A percentile compares a stretch with the other conserved stretches of the same genome.
Evolutionary conservation across 768 basidiomycete genomes (phyloP).

Genomic region (Serendipita indica): DNA sequence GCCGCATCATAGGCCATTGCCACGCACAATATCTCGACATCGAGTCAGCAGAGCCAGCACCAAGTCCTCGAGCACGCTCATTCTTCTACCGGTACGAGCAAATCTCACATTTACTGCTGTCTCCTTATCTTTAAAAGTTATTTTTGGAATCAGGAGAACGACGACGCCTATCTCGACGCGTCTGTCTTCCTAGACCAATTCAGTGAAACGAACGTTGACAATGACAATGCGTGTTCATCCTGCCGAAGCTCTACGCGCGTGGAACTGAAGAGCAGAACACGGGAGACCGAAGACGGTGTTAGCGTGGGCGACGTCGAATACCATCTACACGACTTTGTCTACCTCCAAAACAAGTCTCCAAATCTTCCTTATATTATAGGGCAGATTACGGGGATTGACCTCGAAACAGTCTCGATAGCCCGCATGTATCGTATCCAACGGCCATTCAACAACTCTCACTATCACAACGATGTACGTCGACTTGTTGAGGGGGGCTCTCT

Average conservation of each 20-base stretch:
- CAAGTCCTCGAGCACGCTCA: background rate
- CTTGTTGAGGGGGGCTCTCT: background rate
- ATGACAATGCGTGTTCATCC: background rate
- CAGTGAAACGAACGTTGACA: background rate
- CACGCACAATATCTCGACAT: background rate
- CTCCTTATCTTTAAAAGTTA: background rate
- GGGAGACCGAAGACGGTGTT: background rate
- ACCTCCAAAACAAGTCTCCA: background rate
- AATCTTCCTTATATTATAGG: background rate
- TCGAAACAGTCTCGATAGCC: background rate
- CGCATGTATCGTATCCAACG: background rate
- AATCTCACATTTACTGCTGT: background rate
- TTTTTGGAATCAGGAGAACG: background rate
- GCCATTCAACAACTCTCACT: background rate
- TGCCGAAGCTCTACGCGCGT: background rate
- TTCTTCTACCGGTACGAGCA: conserved; percentile 1
- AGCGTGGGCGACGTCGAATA: background rate
- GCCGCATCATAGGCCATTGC: background rate
- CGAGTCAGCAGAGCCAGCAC: background rate
- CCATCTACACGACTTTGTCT: conserved; percentile 2
- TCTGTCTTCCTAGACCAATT: background rate
- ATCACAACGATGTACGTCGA: background rate
- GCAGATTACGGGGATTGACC: background rate
- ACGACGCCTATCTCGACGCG: background rate
- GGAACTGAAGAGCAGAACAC: background rate